Percentiles rank a stretch among this genome's conserved stretches.
Evolutionary conservation across 163 green algal species (phyloP).

Genomic region (Coccomyxa subellipsoidea): DNA sequence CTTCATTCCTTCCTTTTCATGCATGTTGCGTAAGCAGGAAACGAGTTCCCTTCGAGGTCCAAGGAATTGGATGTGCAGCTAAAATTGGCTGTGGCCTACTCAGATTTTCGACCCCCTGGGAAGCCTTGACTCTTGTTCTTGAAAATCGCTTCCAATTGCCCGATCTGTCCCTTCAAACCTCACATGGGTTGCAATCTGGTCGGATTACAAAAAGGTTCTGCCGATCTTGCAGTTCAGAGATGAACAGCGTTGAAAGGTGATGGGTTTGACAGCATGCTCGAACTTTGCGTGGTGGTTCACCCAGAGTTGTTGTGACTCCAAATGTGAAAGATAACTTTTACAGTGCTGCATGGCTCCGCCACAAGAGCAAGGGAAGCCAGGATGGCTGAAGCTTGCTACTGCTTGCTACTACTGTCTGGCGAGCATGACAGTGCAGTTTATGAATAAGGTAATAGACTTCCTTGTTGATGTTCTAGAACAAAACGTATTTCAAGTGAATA

Average conservation of each 20-base stretch:
- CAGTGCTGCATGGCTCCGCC: not conserved
- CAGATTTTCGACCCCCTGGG: not conserved
- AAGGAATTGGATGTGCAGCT: not conserved
- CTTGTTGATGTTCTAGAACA: no score
- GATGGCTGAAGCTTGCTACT: slow-evolving; percentile 21
- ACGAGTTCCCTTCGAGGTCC: no score
- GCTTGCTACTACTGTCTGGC: slow-evolving; percentile 43
- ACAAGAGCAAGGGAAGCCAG: not conserved
- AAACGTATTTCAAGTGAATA: no score
- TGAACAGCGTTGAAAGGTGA: not conserved
- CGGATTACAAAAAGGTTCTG: no score
- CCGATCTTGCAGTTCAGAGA: no score
- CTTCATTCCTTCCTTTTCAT: no score
- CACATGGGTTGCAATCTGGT: no score
- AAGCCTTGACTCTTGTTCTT: no score
- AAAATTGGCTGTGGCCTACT: not conserved
- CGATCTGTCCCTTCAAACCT: no score
- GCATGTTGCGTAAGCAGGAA: no score
- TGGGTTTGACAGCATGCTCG: not conserved
- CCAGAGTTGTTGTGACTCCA: not conserved
- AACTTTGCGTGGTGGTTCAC: not conserved
- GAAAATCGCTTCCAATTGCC: no score
- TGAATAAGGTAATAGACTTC: slow-evolving; percentile 63
- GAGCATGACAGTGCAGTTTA: slow-evolving; percentile 65
- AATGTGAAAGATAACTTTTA: not conserved